Evolutionary conservation across 108 stramenopile genomes (phyloP), one percentile per base, ranked within the genome.

Genomic region (Epithemia pelagica): DNA sequence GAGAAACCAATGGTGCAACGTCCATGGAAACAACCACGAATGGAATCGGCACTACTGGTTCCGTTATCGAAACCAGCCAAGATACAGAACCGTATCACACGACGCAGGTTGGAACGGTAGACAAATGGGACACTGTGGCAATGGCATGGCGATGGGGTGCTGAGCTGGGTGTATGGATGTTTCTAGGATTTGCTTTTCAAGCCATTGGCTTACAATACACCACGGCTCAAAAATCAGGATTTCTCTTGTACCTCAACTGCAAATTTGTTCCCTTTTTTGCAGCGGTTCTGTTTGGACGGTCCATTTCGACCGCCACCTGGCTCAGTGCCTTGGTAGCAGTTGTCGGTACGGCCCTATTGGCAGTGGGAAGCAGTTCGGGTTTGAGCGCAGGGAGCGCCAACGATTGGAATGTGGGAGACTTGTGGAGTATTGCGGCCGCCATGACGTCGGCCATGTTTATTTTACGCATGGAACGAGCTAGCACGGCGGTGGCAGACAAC

Each of bases 201-300:
- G 86, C 94, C 46, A 78, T 95, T 69, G 90, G 90, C 2, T 72
- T 95, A 0, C 79, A 83, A 55, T 83, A 76, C 1, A 95, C 89
- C 24, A 91, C 90, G 15, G 94, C 94, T 10, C 86, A 85, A 52
- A 78, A 88, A 28, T 89, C 87, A 0, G 94, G 89, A 1, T 91
- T 95, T 64, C 72, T 95, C 24, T 67, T 91, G 24, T 95, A 95
- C 68, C 69, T 95, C 33, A 95, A 95, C 71, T 90, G 91, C 31
- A 95, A 95, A 66, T 79, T 95, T 66, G 94, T 95, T 2, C 93
- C 93, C 23, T 80, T 95, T 60, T 81, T 95, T 67, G 83, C 83
- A 0, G 74, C 59, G 30, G 30, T 89, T 27, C 64, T 94, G 53
- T 76, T 86, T 33, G 86, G 83, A 0, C 68, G 79, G 59, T 24